Evolutionary conservation across 345 rosid species (phyloP), one percentile per base, ranked within the genome.

Genomic region (Acer saccharum): DNA sequence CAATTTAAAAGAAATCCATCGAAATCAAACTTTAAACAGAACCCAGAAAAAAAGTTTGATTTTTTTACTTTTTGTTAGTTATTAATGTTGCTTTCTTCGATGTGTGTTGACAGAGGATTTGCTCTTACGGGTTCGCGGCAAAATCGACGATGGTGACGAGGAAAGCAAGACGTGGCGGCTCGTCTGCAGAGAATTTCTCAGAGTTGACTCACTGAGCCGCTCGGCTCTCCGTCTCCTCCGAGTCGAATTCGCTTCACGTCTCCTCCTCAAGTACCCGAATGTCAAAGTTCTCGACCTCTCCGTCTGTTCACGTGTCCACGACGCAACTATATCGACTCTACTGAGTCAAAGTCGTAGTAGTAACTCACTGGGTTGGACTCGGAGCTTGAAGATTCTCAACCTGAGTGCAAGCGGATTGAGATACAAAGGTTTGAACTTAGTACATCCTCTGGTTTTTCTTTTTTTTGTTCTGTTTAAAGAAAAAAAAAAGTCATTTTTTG

Each of bases 111-210:
- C 96, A n/a, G 97, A 89, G 80, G 99, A 93, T 83, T 82, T 95
- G 39, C 93, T 93, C 2, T 71, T 83, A 48, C 91, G 84, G 18
- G 69, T 93, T 80, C 83, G 85, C 83, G 86, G 79, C 44, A 78
- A 77, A 62, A 86, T 95, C 25, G 76, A 58, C 69, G 77, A 58
- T 63, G 76, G 75, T 39, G 86, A 78, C 14, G 71, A 78, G 9
- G 93, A 91, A 81, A 85, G 89, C 79, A 95, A 92, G 73, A 64
- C 85, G 23, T 93, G 95, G 88, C 88, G 97, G 4, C 89, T 93
- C 27, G 88, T 92, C 64, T 91, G 94, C 87, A 87, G 79, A 69
- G 97, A 92, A 43, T 93, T 93, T 74, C 79, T 61, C 81, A 88
- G 89, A 78, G 86, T 93, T 71, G 99, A 95, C 78, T 86, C 88